Base-by-base conservation (phyloP, 495 filamentous ascomycete genomes). In the Daldinia bambusicola region DNA sequence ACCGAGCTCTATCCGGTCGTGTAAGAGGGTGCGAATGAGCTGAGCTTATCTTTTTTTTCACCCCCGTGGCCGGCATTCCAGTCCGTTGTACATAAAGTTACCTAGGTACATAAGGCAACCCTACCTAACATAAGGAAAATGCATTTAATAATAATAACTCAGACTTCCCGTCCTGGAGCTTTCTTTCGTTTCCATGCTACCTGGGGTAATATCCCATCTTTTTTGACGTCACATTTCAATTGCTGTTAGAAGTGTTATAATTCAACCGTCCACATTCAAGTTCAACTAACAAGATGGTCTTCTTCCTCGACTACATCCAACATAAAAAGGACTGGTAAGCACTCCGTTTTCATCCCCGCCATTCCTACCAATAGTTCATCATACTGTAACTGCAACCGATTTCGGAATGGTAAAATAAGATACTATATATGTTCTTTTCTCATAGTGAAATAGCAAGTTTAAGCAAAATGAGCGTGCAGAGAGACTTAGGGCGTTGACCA, bases 381-480 rank as follows among this genome's bases (percentile, higher is more conserved):
- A 22, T 37, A 1, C 26, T 8, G 50, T 16, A 40, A 1, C 26
- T 8, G 50, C 10, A 40, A 48, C 66, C 66, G 59, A 52, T 55
- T 22, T 59, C 52, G 51, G 52, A 2, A 31, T 52, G 38, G 36
- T n/a, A 16, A 50, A 31, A 38, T 45, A 40, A 43, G 22, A 26
- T 6, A n/a, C n/a, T n/a, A n/a, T n/a, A n/a, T n/a, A 56, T 12
- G 20, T 51, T 22, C 30, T n/a, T 37, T 52, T 40, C 74, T 72
- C 12, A 73, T 56, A 66, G 30, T 12, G 26, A 18, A 30, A 36
- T 70, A 98, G 95, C 81, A 84, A 87, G 75, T 84, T 86, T 71
- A 99, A 99, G 82, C 92, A 95, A 76, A 72, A 84, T 40, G 88
- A 95, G 71, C 92, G 95, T 16, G 82, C 84, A 6, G 76, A 83